Base-by-base conservation (phyloP, 305 asterid species). In the Caryopteris hybrid region DNA sequence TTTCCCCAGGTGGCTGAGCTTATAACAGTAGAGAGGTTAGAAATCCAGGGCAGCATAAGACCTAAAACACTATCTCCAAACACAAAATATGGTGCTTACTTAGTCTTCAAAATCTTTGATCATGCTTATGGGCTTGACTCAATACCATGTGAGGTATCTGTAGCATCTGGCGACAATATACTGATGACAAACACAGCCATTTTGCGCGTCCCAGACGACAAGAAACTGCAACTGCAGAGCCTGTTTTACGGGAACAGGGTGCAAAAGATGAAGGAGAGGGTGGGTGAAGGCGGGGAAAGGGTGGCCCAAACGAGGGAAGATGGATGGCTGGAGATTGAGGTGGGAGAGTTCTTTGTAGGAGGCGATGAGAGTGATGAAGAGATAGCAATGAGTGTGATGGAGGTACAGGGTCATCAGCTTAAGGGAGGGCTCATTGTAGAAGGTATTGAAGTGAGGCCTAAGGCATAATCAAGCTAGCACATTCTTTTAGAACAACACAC, bases 381-480 rank as follows among this genome's bases (percentile, higher is more conserved):
- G 6, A 64, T 85, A 33, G 57, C 4, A 22, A 72, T 81, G 75
- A 57, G 75, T 25, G 70, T 83, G 64, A 75, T 12, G 81, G 86
- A 85, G 75, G 57, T 75, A 51, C 83, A 83, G 68, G 88, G 84
- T 2, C 45, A 34, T 27, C 88, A 78, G 31, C 74, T 83, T 6
- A 83, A 80, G 31, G 82, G 86, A 29, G 88, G 86, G n/a, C 61
- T 85, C 14, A 59, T 77, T 46, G 51, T 83, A 4, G 68, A 83
- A 73, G 91, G 88, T 58, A 70, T 83, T 73, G 81, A 83, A 75
- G 57, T 85, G 5, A 76, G 85, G 79, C 86, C 83, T 34, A 80
- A 52, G n/a, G n/a, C n/a, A n/a, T n/a, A n/a, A n/a, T n/a, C n/a
- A n/a, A n/a, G n/a, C n/a, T n/a, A n/a, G n/a, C n/a, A n/a, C n/a